Conservation (phyloP, 441 rosid genomes). For the Jatropha multifida region DNA sequence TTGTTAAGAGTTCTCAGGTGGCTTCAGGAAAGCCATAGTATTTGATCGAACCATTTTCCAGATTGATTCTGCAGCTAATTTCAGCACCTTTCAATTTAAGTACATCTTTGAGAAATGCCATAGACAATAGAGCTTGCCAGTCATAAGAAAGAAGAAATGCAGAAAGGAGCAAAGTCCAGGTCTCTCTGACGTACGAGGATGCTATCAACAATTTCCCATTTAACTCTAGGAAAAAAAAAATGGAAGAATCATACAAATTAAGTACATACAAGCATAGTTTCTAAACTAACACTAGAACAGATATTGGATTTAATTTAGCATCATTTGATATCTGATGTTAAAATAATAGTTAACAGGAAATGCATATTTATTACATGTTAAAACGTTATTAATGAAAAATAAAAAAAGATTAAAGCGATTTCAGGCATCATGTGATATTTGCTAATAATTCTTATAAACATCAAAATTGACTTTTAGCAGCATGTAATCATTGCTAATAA, state of each 20-base stretch:
- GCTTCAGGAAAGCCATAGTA: neutral
- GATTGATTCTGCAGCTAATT: neutral
- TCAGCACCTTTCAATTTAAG: neutral
- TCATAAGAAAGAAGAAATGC: neutral
- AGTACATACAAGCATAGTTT: neutral
- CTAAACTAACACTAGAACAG: neutral
- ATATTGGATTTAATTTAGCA: too few relatives aligned
- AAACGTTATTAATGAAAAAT: too few relatives aligned
- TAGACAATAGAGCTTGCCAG: neutral
- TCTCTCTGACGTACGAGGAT: neutral
- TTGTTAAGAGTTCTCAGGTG: slow-evolving; percentile 5
- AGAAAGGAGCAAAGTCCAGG: neutral
- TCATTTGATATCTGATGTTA: too few relatives aligned
- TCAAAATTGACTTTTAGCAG: too few relatives aligned
- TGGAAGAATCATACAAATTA: neutral
- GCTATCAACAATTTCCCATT: neutral
- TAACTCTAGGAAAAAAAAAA: neutral
- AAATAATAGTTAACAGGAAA: too few relatives aligned
- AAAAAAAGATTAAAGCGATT: neutral
- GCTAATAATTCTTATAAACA: too few relatives aligned
- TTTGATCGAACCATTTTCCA: neutral
- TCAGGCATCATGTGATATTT: too few relatives aligned
- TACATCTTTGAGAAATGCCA: neutral
- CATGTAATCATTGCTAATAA: too few relatives aligned
- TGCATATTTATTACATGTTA: too few relatives aligned